Evolutionary conservation across 345 rosid species (phyloP), one percentile per base, ranked within the genome.

Genomic region (Salix arbutifolia): DNA sequence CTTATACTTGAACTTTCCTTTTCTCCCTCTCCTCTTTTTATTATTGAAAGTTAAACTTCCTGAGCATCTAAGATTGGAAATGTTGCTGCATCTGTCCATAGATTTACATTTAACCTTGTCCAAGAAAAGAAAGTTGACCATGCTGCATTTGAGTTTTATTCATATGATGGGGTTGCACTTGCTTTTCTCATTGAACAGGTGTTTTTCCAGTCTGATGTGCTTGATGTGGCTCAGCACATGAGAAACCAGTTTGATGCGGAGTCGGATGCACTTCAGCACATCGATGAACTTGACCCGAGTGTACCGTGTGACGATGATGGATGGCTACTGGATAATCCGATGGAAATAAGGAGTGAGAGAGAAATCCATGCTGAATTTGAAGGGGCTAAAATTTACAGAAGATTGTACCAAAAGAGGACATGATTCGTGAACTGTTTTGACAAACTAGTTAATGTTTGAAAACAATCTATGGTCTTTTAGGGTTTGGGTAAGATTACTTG

Each of bases 181-280:
- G 23, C 64, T 53, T 50, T 67, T 12, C n/a, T 67, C 13, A 44
- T 69, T 74, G 65, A 38, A 73, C 89, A 91, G 99, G 91, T 93
- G 42, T 89, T 93, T 76, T 80, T 95, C 77, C 99, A 95, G 79
- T 95, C 97, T 5, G 99, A 95, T 77, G 97, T 95, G 78, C 83
- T 86, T 0, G 97, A 91, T 31, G 99, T 95, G 65, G 97, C 96
- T 26, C 73, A 84, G 25, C 97, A 90, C 87, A 90, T 95, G 94
- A 88, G 96, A 81, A 83, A 89, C 71, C 96, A 87, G 74, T 88
- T 93, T 8, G 97, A 93, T 50, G 87, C 84, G 33, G 85, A 87
- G 72, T 74, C 81, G 38, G 74, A 74, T 52, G 72, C 44, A 77
- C 87, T 95, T 79, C 82, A 70, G 50, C 91, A 87, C 67, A 40